Evolutionary conservation across 139 green algal genomes (phyloP), one percentile per base, ranked within the genome.

Genomic region (Auxenochlorella pyrenoidosa): DNA sequence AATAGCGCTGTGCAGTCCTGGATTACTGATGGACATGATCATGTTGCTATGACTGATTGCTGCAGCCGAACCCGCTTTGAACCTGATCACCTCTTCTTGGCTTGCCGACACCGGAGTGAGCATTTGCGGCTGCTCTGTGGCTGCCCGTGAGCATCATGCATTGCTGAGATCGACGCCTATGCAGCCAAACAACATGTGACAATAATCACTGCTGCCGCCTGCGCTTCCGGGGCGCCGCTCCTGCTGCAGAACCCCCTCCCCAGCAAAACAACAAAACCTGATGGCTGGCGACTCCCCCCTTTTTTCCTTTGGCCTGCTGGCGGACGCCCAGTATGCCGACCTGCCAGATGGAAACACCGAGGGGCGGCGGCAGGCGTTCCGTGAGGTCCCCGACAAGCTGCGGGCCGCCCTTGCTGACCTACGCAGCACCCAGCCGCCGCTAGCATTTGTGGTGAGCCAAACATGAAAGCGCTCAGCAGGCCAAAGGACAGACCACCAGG

Each of bases 331-430:
- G 63, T 92, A 92, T 75, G 85, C 83, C 18, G 89, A 92, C 44
- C 32, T 90, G 79, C 65, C 71, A 21, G 36, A 85, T 41, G 84
- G 88, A 0, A 36, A 83, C 63, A 90, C 90, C 38, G 94, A 97
- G 40, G 90, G 86, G 8, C 86, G 93, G 30, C 36, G 44, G 24
- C 94, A 96, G 88, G 88, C 92, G 0, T 97, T 92, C 78, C 70
- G 94, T 12, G 85, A 97, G 24, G 95, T 85, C 36, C 88, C 90
- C 22, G 86, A 44, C 28, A 96, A 96, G 82, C 89, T 97, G n/a
- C 47, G 70, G n/a, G 81, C 79, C n/a, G 93, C 92, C 3, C 75
- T 95, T 3, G 58, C 84, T 0, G 38, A 85, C 28, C 79, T 93
- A 68, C 32, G 24, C 26, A 38, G 41, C 40, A 36, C 22, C 41